phyloP scores from a whole-genome alignment of 164 flowering plant genomes.

The Aristolochia fimbriata region DNA sequence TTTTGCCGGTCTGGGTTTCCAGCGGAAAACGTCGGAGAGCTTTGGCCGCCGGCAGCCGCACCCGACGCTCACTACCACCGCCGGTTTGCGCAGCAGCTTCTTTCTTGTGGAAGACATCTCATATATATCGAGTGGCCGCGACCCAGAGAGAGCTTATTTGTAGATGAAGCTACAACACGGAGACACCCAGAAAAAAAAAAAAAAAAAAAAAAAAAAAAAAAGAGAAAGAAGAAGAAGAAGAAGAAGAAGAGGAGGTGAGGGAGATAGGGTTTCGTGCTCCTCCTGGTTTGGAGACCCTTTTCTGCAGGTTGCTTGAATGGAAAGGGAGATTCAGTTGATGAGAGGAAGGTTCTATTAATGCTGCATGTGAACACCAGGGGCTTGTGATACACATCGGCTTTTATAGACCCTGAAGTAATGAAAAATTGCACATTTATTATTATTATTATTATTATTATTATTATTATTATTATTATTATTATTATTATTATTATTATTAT shows the following conservation, averaged over 20 bases:
- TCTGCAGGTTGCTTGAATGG: not conserved
- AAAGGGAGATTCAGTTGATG: constrained; percentile 1
- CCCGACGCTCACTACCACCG: constrained; percentile 36
- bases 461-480: too few species aligned
- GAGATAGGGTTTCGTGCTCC: too few species aligned
- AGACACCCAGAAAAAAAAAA: too few species aligned
- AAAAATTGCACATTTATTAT: too few species aligned
- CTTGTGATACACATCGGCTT: too few species aligned
- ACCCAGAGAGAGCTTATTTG: too few species aligned
- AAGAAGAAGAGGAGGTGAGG: constrained; percentile 4
- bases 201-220: too few species aligned
- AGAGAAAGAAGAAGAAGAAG: constrained; percentile 8
- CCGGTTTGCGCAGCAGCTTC: constrained; percentile 28
- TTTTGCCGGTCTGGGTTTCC: constrained; percentile 28
- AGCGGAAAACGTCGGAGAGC: constrained; percentile 34
- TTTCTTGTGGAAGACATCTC: constrained; percentile 17
- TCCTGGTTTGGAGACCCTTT: not conserved
- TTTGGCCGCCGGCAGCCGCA: constrained; percentile 54
- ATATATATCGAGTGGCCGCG: too few species aligned
- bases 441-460: too few species aligned
- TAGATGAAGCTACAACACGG: too few species aligned
- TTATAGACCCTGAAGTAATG: too few species aligned
- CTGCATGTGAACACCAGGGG: not conserved
- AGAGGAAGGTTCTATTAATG: not conserved
- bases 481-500: too few species aligned